Percentiles rank a stretch among this genome's conserved stretches.
Conservation (phyloP, 805 yeast genomes). For the Barnettozyma californica region DNA sequence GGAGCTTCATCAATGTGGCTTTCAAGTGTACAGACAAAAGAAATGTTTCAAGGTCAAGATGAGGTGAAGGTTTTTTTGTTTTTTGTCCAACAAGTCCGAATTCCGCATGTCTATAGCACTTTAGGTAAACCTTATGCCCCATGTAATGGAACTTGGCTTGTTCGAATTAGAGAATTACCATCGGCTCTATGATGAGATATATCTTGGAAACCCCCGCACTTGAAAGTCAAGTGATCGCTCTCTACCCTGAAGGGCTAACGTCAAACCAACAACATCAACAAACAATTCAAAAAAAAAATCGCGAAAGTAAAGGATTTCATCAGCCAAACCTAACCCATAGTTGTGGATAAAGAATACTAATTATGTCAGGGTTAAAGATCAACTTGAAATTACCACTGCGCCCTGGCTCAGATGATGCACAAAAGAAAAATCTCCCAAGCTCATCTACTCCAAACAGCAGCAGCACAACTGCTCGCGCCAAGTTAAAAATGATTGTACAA, state of each 20-base stretch:
- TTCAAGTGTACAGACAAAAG: background rate
- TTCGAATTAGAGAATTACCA: too few relatives aligned
- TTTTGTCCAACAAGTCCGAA: too few relatives aligned
- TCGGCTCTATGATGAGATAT: too few relatives aligned
- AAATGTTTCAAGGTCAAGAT: background rate
- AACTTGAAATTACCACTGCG: constrained; percentile 12
- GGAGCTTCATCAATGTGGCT: constrained; percentile 8
- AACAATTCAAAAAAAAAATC: too few relatives aligned
- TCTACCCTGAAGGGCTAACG: too few relatives aligned
- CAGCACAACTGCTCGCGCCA: background rate
- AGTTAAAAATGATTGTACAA: background rate
- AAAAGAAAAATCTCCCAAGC: background rate
- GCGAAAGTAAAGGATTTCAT: background rate
- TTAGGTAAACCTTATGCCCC: too few relatives aligned
- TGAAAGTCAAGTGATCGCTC: too few relatives aligned
- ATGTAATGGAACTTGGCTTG: too few relatives aligned
- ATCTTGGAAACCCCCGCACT: too few relatives aligned
- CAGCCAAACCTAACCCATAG: background rate
- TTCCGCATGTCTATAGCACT: too few relatives aligned
- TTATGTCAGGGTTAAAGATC: constrained; percentile 8
- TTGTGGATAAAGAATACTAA: too few relatives aligned
- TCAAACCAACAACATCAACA: too few relatives aligned
- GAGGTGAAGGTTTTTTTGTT: background rate
- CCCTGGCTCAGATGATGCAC: background rate
- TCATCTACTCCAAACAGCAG: background rate